These are phyloP conservation scores for Nasturtium officinale DNA, from an alignment of 345 rosid species.

Conservation along the genomic window DNA sequence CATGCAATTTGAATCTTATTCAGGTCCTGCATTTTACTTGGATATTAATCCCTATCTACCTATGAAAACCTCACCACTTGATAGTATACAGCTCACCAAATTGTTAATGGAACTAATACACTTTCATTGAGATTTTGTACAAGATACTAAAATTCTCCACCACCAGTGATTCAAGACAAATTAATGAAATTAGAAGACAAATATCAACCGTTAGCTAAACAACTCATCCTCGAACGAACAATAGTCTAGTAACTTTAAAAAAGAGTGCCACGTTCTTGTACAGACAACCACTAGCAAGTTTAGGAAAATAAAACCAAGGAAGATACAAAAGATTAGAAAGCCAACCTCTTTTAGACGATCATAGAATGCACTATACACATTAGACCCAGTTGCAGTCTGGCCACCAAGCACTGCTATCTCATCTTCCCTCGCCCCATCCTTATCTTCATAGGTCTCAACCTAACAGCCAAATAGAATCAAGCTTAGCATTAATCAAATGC, in stretches of 20 bases:
- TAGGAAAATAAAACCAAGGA: background rate
- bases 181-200: background rate
- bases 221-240: background rate
- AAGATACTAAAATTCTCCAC: background rate
- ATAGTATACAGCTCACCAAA: conserved; percentile 3
- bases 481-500: conserved; percentile 18
- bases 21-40: background rate
- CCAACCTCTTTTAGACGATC: conserved; percentile 92
- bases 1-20: background rate
- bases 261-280: background rate
- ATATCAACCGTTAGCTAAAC: conserved; percentile 8
- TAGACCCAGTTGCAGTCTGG: conserved; percentile 69
- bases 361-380: conserved; percentile 80
- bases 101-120: background rate
- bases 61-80: background rate
- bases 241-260: background rate
- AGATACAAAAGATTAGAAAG: background rate
- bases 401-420: conserved; percentile 98
- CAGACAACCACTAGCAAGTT: conserved; percentile 1
- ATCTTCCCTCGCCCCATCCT: conserved; percentile 82
- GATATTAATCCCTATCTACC: background rate
- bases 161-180: conserved; percentile 6
- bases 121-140: background rate
- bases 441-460: conserved; percentile 89
- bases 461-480: conserved; percentile 24